phyloP scores from a whole-genome alignment of 345 rosid genomes.

The Syzygium aqueum region DNA sequence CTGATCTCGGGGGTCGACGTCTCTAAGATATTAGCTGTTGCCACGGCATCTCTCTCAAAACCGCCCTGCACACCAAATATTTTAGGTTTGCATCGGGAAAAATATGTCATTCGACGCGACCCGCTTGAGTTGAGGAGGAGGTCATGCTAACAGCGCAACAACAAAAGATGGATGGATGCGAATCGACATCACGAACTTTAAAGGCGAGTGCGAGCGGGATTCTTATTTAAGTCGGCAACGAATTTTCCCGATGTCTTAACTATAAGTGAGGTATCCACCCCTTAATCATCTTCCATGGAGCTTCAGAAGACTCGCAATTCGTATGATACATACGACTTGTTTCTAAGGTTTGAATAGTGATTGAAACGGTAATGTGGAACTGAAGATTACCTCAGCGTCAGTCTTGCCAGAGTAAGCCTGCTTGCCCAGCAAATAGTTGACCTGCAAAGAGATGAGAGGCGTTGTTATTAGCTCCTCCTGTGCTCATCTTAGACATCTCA shows the following conservation, averaged over 20 bases:
- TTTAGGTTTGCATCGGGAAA: neutral
- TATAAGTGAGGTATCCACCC: neutral
- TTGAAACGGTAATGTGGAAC: neutral
- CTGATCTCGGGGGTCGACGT: slow-evolving; percentile 15
- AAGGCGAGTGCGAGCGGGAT: neutral
- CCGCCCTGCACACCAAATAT: slow-evolving; percentile 48
- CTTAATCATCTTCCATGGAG: neutral
- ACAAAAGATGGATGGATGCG: neutral
- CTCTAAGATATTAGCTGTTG: slow-evolving; percentile 80
- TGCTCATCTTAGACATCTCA: neutral
- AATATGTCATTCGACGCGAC: neutral
- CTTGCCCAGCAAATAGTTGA: slow-evolving; percentile 76
- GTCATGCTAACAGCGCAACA: neutral
- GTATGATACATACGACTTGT: neutral
- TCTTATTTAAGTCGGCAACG: neutral
- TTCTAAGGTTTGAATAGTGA: neutral
- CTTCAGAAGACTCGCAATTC: neutral
- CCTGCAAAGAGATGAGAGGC: slow-evolving; percentile 31
- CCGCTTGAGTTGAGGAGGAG: neutral
- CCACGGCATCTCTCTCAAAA: slow-evolving; percentile 60
- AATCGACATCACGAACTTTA: neutral
- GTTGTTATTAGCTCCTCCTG: neutral
- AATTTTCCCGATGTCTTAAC: neutral
- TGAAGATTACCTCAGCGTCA: slow-evolving; percentile 52
- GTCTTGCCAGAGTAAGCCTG: slow-evolving; percentile 68